Base-by-base conservation (phyloP, 148 eudicot genomes). In the Tetragonia tetragonoides region DNA sequence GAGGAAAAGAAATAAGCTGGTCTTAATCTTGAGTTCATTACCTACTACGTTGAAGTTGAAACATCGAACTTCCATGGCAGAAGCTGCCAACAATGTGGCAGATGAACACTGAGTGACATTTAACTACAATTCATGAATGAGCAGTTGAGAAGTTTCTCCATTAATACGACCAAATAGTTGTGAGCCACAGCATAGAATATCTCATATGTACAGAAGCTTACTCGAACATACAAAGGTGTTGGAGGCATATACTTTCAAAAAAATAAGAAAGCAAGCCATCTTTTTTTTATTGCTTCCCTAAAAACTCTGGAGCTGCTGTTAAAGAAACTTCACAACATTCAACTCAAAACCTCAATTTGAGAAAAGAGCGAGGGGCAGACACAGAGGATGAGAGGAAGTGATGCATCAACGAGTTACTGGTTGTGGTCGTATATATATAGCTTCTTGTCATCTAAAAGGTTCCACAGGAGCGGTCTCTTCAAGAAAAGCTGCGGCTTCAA, bases 381-480 rank as follows among this genome's bases (percentile, higher is more conserved):
- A n/a, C 37, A 10, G 54, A 10, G 53, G 21, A 15, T 3, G 72
- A 44, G 3, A 68, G 72, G 20, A 34, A 68, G 15, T 16, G 37
- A 5, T 66, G 21, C 1, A 28, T 16, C 2, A 15, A 16, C 20
- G 60, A 56, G 14, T 51, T 51, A 51, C 56, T 8, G 14, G 15
- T 10, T 0, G 14, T 51, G 15, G 11, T 51, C 10, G 66, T 63
- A 8, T 63, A 28, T 37, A 28, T 37, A 3, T 20, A 38, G 23
- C 7, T 12, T 59, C 3, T 62, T 20, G 84, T 90, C 85, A 92
- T 82, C 93, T 88, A 76, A 93, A 93, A 79, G 97, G 90, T 81
- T 95, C 97, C 44, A 90, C 80, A 0, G 99, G 97, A 70, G 87
- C 83, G 2, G 94, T 93, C 70, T 91, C 97, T 81, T 89, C 88